Conservation (phyloP, 768 basidiomycete genomes). For the Mycena indigotica region DNA sequence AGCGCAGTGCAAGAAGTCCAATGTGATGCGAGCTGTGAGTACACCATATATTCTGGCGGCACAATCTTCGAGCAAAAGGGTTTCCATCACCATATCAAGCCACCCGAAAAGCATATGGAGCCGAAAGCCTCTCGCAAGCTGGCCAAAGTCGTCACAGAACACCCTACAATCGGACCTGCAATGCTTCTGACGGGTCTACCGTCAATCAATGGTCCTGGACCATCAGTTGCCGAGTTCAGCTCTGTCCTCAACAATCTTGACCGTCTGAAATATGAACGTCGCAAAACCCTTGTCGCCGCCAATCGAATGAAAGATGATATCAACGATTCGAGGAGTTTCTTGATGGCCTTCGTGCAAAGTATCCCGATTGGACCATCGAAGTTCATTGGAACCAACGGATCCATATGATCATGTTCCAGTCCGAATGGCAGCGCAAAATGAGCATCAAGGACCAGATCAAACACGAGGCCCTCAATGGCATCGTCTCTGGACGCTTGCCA, state of each 20-base stretch:
- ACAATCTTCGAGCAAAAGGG: conserved; percentile 8
- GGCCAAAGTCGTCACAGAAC: conserved; percentile 5
- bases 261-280: conserved; percentile 25
- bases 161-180: conserved; percentile 11
- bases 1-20: neutral
- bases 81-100: conserved; percentile 8
- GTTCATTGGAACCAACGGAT: conserved; percentile 14
- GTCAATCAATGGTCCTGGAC: conserved; percentile 24
- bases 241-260: conserved; percentile 22
- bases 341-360: conserved; percentile 12
- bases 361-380: conserved; percentile 20
- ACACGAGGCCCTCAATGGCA: conserved; percentile 32
- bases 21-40: conserved; percentile 7
- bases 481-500: conserved; percentile 41
- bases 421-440: conserved; percentile 22
- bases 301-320: conserved; percentile 10
- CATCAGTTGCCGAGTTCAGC: conserved; percentile 28
- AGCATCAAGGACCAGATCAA: conserved; percentile 20
- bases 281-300: conserved; percentile 5
- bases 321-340: conserved; percentile 10
- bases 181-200: conserved; percentile 25
- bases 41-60: conserved; percentile 6
- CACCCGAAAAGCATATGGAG: conserved; percentile 2
- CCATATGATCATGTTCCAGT: conserved; percentile 25
- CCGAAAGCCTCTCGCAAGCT: neutral